Conservation (phyloP, 2,329 filamentous ascomycete species). For the Sclerotinia trifoliorum region DNA sequence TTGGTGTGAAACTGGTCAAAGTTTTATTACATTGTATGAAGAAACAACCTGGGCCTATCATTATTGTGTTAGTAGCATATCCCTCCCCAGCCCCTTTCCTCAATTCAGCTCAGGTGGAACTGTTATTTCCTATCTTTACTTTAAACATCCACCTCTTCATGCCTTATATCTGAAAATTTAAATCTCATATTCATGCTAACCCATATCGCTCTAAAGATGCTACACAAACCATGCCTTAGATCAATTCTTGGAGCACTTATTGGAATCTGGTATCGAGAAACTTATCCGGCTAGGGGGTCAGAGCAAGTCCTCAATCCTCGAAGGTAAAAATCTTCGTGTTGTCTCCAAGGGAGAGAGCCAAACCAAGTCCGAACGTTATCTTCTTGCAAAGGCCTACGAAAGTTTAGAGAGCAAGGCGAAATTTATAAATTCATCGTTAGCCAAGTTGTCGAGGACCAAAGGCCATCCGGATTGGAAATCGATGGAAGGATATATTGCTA, state of each 20-base stretch:
- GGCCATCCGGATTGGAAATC: conserved; percentile 25
- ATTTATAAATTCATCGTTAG: conserved; percentile 20
- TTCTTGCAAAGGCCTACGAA: conserved; percentile 22
- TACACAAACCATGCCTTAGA: conserved; percentile 40
- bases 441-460: conserved; percentile 21
- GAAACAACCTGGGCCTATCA: conserved; percentile 39
- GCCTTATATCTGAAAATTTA: too few species aligned
- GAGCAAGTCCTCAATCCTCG: conserved; percentile 31
- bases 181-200: neutral
- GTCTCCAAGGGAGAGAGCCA: conserved; percentile 27
- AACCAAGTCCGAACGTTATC: conserved; percentile 27
- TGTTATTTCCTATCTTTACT: neutral
- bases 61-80: conserved; percentile 38
- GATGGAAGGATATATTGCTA: conserved; percentile 23
- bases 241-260: conserved; percentile 50
- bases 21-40: conserved; percentile 40
- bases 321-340: conserved; percentile 32
- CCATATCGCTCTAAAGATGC: conserved; percentile 28
- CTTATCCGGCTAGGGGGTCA: conserved; percentile 50
- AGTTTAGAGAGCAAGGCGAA: conserved; percentile 23
- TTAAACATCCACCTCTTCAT: neutral
- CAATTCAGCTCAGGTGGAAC: neutral
- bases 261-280: conserved; percentile 44
- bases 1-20: conserved; percentile 35
- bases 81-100: neutral